A percentile compares a stretch with the other conserved stretches of the same genome.
These are phyloP conservation scores for Apiosordaria backusii DNA, from an alignment of 495 filamentous ascomycete genomes.

Conservation along the genomic window DNA sequence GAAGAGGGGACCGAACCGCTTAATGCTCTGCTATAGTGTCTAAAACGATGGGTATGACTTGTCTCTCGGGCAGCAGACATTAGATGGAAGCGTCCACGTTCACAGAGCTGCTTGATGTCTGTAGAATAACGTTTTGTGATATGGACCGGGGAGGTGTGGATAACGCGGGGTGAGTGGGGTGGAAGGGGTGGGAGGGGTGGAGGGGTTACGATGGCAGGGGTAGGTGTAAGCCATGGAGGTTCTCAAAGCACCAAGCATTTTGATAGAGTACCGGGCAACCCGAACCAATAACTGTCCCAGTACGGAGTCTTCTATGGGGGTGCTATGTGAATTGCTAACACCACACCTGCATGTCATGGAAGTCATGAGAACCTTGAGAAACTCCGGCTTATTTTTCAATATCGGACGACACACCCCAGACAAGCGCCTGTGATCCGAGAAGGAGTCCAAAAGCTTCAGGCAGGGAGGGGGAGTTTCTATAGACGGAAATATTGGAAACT, in stretches of 20 bases:
- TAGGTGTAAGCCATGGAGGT: neutral
- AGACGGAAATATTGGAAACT: too few species aligned
- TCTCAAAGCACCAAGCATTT: neutral
- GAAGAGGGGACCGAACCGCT: slow-evolving; percentile 1
- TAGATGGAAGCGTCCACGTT: neutral
- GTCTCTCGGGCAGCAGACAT: neutral
- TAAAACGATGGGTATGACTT: neutral
- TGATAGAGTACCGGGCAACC: too few species aligned
- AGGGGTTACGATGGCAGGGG: neutral
- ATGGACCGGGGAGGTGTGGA: neutral
- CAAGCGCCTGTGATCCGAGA: neutral
- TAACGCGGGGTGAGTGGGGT: neutral
- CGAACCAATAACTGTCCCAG: too few species aligned
- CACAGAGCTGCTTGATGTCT: neutral
- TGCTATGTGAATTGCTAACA: neutral
- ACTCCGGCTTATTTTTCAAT: neutral
- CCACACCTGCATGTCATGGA: neutral
- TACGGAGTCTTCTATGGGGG: neutral
- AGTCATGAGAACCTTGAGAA: neutral
- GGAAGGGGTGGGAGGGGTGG: neutral
- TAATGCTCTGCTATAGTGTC: neutral
- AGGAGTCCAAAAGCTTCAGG: too few species aligned
- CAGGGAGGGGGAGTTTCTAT: neutral
- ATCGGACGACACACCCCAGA: neutral
- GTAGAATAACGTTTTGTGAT: neutral